Evolutionary conservation across 2,329 filamentous ascomycete species (phyloP).

Genomic region (Fusarium musae): DNA sequence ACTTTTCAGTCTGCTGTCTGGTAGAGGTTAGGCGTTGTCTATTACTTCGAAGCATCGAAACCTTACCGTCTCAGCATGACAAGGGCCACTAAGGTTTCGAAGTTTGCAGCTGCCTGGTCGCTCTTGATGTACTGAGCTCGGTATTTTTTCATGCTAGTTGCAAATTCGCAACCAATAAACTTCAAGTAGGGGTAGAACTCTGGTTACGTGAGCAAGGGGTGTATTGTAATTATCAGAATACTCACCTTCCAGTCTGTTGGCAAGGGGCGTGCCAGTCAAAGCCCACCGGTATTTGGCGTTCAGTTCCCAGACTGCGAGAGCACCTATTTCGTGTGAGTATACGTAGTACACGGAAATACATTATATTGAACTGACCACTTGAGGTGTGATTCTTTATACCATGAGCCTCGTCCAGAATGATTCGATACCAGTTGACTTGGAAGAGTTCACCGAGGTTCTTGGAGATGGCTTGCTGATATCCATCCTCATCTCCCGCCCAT

Average conservation of each 20-base stretch:
- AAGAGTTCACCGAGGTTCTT: conserved; percentile 47
- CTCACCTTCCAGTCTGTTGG: conserved; percentile 48
- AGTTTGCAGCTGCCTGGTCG: conserved; percentile 10
- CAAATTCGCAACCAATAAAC: conserved; percentile 44
- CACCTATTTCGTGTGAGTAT: conserved; percentile 14
- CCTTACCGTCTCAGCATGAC: conserved; percentile 43
- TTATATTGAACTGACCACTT: conserved; percentile 32
- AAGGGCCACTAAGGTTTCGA: conserved; percentile 40
- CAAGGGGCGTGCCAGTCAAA: conserved; percentile 51
- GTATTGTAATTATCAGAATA: accelerated
- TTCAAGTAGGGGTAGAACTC: conserved; percentile 52
- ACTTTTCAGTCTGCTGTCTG: neutral
- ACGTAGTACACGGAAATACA: accelerated
- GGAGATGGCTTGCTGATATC: conserved; percentile 52
- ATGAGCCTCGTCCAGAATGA: conserved; percentile 69
- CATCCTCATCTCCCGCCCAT: neutral
- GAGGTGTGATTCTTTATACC: conserved; percentile 61
- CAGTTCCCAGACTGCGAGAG: conserved; percentile 42
- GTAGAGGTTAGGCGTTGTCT: neutral
- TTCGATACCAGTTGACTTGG: conserved; percentile 57
- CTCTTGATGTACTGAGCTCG: conserved; percentile 20
- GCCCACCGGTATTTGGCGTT: conserved; percentile 49
- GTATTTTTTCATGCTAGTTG: conserved; percentile 11
- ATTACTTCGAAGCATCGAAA: no score
- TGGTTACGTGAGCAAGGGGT: conserved; percentile 10